These are phyloP conservation scores for Eucalyptus paniculata DNA, from an alignment of 345 rosid genomes.

Conservation along the genomic window DNA sequence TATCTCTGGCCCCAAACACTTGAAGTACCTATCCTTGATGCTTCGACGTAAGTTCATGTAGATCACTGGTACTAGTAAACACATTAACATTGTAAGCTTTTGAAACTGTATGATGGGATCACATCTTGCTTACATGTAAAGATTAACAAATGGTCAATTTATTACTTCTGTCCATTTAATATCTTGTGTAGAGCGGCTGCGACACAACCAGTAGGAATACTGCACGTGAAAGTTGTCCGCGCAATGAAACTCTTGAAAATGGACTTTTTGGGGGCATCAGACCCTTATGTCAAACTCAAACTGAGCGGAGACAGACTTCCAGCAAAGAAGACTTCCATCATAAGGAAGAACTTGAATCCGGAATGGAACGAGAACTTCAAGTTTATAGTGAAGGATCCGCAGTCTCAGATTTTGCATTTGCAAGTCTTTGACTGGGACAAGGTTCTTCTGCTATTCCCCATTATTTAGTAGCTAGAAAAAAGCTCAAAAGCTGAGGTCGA, in stretches of 20 bases:
- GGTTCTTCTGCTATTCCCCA: neutral
- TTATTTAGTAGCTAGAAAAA: neutral
- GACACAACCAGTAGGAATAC: constrained; percentile 40
- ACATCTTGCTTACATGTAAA: neutral
- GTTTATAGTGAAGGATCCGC: constrained; percentile 29
- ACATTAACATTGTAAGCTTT: neutral
- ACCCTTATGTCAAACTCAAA: constrained; percentile 38
- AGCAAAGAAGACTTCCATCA: constrained; percentile 26
- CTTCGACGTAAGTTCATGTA: constrained; percentile 21
- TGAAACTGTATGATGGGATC: neutral
- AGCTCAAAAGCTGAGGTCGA: neutral
- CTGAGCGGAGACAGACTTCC: constrained; percentile 30
- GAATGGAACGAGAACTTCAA: constrained; percentile 48
- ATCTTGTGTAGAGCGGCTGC: constrained; percentile 5
- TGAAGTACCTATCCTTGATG: constrained; percentile 30
- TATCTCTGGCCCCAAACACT: constrained; percentile 42
- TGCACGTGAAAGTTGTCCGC: constrained; percentile 29
- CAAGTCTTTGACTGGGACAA: constrained; percentile 45
- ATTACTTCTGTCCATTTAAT: neutral
- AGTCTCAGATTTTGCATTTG: constrained; percentile 26
- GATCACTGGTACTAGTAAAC: neutral
- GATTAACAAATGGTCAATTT: neutral
- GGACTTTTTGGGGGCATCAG: constrained; percentile 38
- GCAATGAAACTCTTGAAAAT: constrained; percentile 31
- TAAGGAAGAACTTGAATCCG: constrained; percentile 33